These are phyloP conservation scores for Thelephora terrestris DNA, from an alignment of 1,284 basidiomycete species.

Conservation along the genomic window DNA sequence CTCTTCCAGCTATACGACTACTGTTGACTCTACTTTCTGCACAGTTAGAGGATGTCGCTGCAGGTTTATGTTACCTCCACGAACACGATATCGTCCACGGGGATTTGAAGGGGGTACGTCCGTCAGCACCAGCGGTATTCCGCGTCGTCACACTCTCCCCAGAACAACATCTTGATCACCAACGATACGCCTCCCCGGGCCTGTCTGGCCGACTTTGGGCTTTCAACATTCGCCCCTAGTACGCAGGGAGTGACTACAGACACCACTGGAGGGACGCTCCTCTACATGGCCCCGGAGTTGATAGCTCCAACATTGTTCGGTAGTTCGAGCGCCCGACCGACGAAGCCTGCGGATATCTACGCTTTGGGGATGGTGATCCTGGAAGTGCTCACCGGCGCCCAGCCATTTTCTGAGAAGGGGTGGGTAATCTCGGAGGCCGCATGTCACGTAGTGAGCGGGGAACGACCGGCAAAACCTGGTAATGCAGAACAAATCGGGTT, in stretches of 20 bases:
- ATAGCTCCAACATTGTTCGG: neutral
- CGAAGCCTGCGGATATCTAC: slow-evolving; percentile 1
- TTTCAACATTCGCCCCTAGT: neutral
- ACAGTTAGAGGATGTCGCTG: no score
- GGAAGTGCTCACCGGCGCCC: slow-evolving; percentile 1
- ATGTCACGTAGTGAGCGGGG: no score
- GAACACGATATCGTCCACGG: no score
- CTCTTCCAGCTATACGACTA: no score
- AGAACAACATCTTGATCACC: slow-evolving; percentile 5
- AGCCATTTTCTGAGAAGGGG: neutral
- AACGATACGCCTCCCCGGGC: slow-evolving; percentile 6
- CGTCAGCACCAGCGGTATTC: no score
- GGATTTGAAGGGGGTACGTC: neutral
- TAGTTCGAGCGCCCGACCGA: neutral
- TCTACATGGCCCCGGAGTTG: slow-evolving; percentile 2
- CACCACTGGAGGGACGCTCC: neutral
- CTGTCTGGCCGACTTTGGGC: neutral
- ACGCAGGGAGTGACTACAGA: neutral
- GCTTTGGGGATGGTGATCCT: slow-evolving; percentile 3
- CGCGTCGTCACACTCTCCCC: no score
- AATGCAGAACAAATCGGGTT: no score
- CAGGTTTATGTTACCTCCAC: no score
- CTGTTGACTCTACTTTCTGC: no score
- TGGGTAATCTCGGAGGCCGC: no score
- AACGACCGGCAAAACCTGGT: no score